Conservation (phyloP, 1,139 yeast species). For the Ogataea hybrid region DNA sequence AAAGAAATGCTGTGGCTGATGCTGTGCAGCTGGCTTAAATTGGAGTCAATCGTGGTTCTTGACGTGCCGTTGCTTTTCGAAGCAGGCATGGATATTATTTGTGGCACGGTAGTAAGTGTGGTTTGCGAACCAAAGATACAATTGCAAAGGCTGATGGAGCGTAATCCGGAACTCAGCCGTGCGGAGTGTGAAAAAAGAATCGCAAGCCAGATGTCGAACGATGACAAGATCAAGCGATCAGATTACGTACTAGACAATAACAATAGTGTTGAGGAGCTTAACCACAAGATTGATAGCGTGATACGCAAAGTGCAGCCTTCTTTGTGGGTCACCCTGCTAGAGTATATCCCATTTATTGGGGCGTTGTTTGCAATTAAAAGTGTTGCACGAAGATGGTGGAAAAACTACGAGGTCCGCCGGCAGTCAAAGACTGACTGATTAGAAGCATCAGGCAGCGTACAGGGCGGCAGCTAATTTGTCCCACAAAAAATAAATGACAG, state of each 20-base stretch:
- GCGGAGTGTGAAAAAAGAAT: slow-evolving; percentile 76
- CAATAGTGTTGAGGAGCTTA: slow-evolving; percentile 47
- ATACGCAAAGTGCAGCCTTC: slow-evolving; percentile 49
- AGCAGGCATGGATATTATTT: slow-evolving; percentile 62
- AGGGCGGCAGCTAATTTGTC: neutral
- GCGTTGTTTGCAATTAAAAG: slow-evolving; percentile 42
- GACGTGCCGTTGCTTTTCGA: slow-evolving; percentile 94
- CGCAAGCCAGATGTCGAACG: slow-evolving; percentile 69
- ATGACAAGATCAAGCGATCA: slow-evolving; percentile 54
- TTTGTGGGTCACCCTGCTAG: slow-evolving; percentile 36
- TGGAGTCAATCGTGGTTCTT: slow-evolving; percentile 57
- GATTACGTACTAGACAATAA: slow-evolving; percentile 71
- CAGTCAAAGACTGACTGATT: neutral
- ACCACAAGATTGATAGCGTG: slow-evolving; percentile 44
- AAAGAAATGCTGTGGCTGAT: slow-evolving; percentile 61
- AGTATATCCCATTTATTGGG: slow-evolving; percentile 60
- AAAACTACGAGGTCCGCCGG: neutral
- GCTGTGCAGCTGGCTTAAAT: slow-evolving; percentile 51
- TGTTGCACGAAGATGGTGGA: slow-evolving; percentile 1
- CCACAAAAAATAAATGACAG: neutral
- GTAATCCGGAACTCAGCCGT: slow-evolving; percentile 66
- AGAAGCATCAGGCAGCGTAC: neutral
- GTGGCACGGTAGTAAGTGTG: slow-evolving; percentile 73
- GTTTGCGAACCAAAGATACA: slow-evolving; percentile 60
- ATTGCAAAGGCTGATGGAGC: slow-evolving; percentile 52